A percentile compares a stretch with the other conserved stretches of the same genome.
phyloP scores from a whole-genome alignment of 805 yeast species.

The Metschnikowia drakensbergensis region DNA sequence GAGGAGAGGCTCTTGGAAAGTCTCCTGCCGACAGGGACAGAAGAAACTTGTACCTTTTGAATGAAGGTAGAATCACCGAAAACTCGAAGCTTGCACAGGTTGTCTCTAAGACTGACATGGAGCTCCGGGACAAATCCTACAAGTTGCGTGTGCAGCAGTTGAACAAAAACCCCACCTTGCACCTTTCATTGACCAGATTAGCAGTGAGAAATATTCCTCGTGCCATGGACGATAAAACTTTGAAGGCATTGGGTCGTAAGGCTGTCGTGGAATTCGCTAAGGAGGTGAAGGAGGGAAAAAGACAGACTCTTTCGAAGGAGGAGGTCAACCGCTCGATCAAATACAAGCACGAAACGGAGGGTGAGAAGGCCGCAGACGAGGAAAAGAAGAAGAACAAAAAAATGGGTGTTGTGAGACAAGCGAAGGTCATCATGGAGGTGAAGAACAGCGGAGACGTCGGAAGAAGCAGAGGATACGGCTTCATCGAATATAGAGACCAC shows the following conservation, averaged over 20 bases:
- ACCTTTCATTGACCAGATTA: constrained; percentile 88
- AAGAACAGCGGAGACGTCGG: constrained; percentile 86
- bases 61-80: constrained; percentile 88
- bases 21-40: constrained; percentile 76
- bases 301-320: constrained; percentile 88
- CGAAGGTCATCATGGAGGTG: constrained; percentile 89
- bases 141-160: constrained; percentile 84
- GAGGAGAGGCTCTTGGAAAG: constrained; percentile 77
- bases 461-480: constrained; percentile 95
- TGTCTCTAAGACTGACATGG: constrained; percentile 70
- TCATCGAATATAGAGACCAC: constrained; percentile 89
- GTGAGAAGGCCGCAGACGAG: constrained; percentile 32
- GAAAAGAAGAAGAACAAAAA: constrained; percentile 60
- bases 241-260: constrained; percentile 89
- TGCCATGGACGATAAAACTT: constrained; percentile 80
- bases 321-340: constrained; percentile 78
- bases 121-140: constrained; percentile 83
- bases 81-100: constrained; percentile 73
- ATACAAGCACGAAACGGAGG: constrained; percentile 48
- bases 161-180: constrained; percentile 85
- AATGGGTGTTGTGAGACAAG: constrained; percentile 88
- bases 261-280: constrained; percentile 93
- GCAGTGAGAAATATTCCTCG: constrained; percentile 94
- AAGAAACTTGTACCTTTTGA: constrained; percentile 78
- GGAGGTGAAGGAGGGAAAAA: constrained; percentile 67